Conservation (phyloP, 129 eudicot genomes). For the Solidago caesia region DNA sequence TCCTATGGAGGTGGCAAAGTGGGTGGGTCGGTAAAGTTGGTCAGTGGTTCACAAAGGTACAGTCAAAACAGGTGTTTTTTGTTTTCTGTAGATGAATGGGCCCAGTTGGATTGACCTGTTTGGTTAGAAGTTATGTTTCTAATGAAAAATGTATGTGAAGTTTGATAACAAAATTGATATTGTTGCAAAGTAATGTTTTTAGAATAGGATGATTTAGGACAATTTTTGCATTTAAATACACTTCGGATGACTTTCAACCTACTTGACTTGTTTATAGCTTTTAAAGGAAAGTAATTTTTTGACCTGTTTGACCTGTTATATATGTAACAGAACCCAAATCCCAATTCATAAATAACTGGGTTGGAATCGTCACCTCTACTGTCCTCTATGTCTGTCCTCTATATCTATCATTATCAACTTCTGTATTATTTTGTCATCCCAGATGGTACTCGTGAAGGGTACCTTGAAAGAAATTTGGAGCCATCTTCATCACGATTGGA, state of each 20-base stretch:
- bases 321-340: background rate
- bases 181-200: too few species aligned
- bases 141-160: too few species aligned
- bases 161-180: too few species aligned
- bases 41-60: background rate
- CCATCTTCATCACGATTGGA: constrained; percentile 68
- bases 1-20: background rate
- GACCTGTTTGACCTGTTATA: background rate
- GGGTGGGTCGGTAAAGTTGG: background rate
- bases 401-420: background rate
- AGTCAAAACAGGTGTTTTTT: background rate
- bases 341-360: background rate
- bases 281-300: too few species aligned
- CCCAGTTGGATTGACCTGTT: background rate
- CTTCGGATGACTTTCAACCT: background rate
- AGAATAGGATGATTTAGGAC: too few species aligned
- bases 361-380: background rate
- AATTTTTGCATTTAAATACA: background rate
- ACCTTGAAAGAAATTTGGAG: constrained; percentile 58
- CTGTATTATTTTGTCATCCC: constrained; percentile 11
- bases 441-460: constrained; percentile 66
- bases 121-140: too few species aligned
- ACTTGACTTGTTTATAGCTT: background rate
- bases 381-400: background rate
- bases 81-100: background rate